Evolutionary conservation across 805 yeast genomes (phyloP), one percentile per base, ranked within the genome.

Genomic region (Hanseniaspora vineae): DNA sequence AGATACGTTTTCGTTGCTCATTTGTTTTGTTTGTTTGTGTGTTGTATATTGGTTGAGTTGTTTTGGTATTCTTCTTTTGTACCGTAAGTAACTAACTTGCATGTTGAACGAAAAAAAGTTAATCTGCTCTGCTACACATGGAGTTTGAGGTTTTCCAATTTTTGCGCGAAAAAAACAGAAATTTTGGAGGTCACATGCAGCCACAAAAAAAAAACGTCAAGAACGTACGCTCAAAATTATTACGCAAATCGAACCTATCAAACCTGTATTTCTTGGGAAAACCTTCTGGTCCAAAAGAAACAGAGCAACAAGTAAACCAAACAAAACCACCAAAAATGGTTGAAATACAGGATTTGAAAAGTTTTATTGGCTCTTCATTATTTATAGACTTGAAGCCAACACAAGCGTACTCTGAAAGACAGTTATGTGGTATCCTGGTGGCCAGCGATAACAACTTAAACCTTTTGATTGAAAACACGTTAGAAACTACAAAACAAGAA

Each of bases 371-470:
- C 3, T 59, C 66, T 6, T 47, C 59, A 2, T 64, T 71, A 31
- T 58, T 64, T 20, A 61, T 72, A 5, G 62, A 68, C 0, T 58
- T 64, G 31, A 58, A 58, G 2, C 59, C 56, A 50, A 48, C 53
- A 19, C 45, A 65, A 10, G 44, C 55, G 6, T 68, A 67, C 19
- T n/a, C 19, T 42, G 65, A 66, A 1, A 51, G 75, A 19, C 42
- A 51, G 1, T 48, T 72, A 11, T 50, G 51, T 8, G 77, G 77
- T 0, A 54, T 57, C 5, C 54, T 72, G 13, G 65, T 71, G 12
- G 71, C 76, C 1, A 55, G 69, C 3, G 77, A 72, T 52, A 70
- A 71, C 32, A 69, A 69, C 48, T 58, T 66, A 17, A 72, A 72
- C 48, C 46, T 71, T 6, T 55, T 72, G 17, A 50, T 72, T 19